Conservation (phyloP, 208 protist species). For the Leishmania guyanensis region DNA sequence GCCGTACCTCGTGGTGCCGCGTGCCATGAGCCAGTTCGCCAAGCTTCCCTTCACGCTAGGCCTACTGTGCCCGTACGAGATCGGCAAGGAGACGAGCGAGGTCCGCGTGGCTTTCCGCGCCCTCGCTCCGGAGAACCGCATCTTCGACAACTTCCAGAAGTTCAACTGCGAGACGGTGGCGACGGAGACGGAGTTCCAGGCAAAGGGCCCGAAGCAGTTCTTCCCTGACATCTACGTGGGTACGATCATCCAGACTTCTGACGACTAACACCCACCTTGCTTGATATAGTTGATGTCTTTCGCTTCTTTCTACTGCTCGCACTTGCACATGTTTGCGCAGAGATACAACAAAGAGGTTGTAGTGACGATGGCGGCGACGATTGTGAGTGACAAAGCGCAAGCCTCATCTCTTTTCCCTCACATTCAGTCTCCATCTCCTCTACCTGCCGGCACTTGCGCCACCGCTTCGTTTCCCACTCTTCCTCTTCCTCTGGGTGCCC, state of each 20-base stretch:
- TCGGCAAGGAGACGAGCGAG: slow-evolving; percentile 54
- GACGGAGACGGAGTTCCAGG: slow-evolving; percentile 79
- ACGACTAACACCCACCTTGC: slow-evolving; percentile 31
- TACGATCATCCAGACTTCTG: slow-evolving; percentile 66
- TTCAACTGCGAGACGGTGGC: slow-evolving; percentile 63
- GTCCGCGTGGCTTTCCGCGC: slow-evolving; percentile 66
- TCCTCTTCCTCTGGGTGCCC: neutral
- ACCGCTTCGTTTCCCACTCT: neutral
- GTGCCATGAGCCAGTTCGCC: slow-evolving; percentile 55
- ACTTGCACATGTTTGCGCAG: neutral
- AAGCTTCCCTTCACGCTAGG: slow-evolving; percentile 66
- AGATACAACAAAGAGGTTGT: neutral
- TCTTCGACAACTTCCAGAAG: slow-evolving; percentile 78
- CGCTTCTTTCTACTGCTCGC: neutral
- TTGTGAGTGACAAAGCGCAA: neutral
- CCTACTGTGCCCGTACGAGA: slow-evolving; percentile 55
- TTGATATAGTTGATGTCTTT: neutral
- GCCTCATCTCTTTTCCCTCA: neutral
- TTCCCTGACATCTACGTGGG: slow-evolving; percentile 86
- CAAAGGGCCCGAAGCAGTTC: slow-evolving; percentile 63
- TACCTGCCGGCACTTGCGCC: neutral
- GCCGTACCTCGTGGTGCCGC: slow-evolving; percentile 80
- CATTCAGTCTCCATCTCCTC: neutral
- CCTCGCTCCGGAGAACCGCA: slow-evolving; percentile 54
- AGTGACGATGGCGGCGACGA: neutral